Percentiles rank a stretch among this genome's conserved stretches.
Evolutionary conservation across 495 filamentous ascomycete species (phyloP).

Genomic region (Friedmanniomyces endolithicus): DNA sequence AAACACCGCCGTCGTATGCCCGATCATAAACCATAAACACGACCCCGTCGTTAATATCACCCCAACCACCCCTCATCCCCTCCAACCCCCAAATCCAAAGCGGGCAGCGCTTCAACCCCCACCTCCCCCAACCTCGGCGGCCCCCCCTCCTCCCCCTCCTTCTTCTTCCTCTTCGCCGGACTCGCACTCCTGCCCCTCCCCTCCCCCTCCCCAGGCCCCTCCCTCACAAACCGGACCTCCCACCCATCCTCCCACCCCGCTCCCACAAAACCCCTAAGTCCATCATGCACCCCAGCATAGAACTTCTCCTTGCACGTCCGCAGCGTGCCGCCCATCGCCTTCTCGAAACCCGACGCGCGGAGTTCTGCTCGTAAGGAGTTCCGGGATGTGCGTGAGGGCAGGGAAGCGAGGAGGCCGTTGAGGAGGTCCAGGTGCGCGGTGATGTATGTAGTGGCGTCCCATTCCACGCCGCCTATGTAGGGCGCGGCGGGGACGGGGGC

Average conservation of each 20-base stretch:
- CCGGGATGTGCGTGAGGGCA: conserved; percentile 58
- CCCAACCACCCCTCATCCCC: conserved; percentile 3
- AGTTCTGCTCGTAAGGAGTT: conserved; percentile 68
- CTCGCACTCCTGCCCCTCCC: conserved; percentile 27
- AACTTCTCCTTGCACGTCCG: conserved; percentile 96
- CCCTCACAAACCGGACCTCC: conserved; percentile 62
- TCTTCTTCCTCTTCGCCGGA: conserved; percentile 37
- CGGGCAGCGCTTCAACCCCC: conserved; percentile 25
- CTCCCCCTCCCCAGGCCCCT: conserved; percentile 41
- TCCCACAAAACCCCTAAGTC: conserved; percentile 76
- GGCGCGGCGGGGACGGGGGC: conserved; percentile 89
- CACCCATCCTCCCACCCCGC: conserved; percentile 80
- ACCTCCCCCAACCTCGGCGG: conserved; percentile 18
- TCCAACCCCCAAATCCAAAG: conserved; percentile 25
- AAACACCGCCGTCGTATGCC: not conserved
- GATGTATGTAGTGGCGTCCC: conserved; percentile 96
- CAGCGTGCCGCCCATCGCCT: conserved; percentile 68
- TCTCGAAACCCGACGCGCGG: conserved; percentile 80
- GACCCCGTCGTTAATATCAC: conserved; percentile 1
- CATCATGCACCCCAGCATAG: conserved; percentile 81
- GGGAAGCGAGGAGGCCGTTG: conserved; percentile 79
- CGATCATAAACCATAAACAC: not conserved
- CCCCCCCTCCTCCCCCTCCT: conserved; percentile 24
- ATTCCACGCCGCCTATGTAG: conserved; percentile 95
- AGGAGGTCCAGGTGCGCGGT: conserved; percentile 83